Conservation (phyloP, 2,329 filamentous ascomycete genomes). For the Cadophora sp. region DNA sequence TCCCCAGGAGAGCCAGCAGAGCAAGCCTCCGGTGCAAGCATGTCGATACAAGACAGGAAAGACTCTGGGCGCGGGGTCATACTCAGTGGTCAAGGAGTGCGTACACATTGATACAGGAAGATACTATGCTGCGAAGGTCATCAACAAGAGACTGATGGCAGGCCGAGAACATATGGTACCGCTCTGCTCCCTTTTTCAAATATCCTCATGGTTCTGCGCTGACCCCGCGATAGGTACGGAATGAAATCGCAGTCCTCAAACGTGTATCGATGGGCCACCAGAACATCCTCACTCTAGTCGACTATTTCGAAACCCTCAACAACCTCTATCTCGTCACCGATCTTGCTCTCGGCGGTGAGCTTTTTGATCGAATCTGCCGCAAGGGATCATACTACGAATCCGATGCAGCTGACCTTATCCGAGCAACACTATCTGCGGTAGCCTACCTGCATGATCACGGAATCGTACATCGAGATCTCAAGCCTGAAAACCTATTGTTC, state of each 20-base stretch:
- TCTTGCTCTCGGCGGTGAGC: slow-evolving; percentile 91
- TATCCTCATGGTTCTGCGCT: slow-evolving; percentile 16
- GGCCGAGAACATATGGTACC: slow-evolving; percentile 96
- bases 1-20: slow-evolving; percentile 37
- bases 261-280: slow-evolving; percentile 99
- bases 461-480: slow-evolving; percentile 96
- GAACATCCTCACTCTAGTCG: slow-evolving; percentile 96
- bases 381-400: slow-evolving; percentile 99
- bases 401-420: slow-evolving; percentile 93
- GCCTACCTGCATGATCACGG: slow-evolving; percentile 98
- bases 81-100: slow-evolving; percentile 98
- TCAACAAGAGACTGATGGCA: slow-evolving; percentile 98
- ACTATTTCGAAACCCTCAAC: slow-evolving; percentile 99
- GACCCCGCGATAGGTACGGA: slow-evolving; percentile 71
- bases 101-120: slow-evolving; percentile 97
- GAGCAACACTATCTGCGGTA: slow-evolving; percentile 94
- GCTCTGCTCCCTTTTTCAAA: slow-evolving; percentile 20
- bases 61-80: slow-evolving; percentile 93
- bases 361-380: slow-evolving; percentile 98
- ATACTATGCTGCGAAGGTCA: slow-evolving; percentile 99
- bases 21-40: slow-evolving; percentile 70
- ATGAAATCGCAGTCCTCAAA: slow-evolving; percentile 97
- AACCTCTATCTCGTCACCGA: slow-evolving; percentile 98
- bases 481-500: slow-evolving; percentile 97
- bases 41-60: slow-evolving; percentile 99